phyloP scores from a whole-genome alignment of 257 asterid genomes.

The Craterostigma plantagineum region DNA sequence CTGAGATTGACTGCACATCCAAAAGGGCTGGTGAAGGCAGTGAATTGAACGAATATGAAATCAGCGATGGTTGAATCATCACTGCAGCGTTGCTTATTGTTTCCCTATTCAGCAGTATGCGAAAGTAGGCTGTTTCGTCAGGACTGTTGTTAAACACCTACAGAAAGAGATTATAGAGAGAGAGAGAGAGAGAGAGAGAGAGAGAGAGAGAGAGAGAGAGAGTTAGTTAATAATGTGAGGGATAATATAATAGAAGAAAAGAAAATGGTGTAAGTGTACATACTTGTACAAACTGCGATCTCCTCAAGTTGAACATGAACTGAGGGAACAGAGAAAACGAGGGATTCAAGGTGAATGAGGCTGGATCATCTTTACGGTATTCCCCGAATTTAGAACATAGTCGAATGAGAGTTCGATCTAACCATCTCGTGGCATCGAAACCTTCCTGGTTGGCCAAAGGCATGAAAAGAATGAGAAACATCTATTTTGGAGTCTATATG shows the following conservation, averaged over 20 bases:
- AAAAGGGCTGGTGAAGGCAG: conserved; percentile 83
- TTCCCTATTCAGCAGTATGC: conserved; percentile 86
- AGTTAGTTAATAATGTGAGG: neutral
- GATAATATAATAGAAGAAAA: conserved; percentile 3
- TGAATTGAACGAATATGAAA: conserved; percentile 71
- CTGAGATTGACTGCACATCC: conserved; percentile 79
- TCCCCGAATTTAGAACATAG: conserved; percentile 93
- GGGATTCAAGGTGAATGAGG: conserved; percentile 73
- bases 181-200: neutral
- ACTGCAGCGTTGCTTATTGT: conserved; percentile 78
- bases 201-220: too few species aligned
- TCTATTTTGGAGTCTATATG: too few species aligned
- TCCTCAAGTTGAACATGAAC: conserved; percentile 87
- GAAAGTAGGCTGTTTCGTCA: conserved; percentile 97
- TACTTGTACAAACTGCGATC: conserved; percentile 96
- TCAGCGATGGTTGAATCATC: conserved; percentile 96
- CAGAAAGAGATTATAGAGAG: too few species aligned
- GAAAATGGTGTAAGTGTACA: conserved; percentile 3
- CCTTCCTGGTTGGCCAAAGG: conserved; percentile 49
- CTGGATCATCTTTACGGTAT: conserved; percentile 85
- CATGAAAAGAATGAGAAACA: neutral
- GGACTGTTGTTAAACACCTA: conserved; percentile 98
- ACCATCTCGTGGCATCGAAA: conserved; percentile 89
- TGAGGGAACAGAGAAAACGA: conserved; percentile 84
- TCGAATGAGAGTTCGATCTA: conserved; percentile 89